Conservation (phyloP, 768 basidiomycete species). For the Boletus pseudopeckii region DNA sequence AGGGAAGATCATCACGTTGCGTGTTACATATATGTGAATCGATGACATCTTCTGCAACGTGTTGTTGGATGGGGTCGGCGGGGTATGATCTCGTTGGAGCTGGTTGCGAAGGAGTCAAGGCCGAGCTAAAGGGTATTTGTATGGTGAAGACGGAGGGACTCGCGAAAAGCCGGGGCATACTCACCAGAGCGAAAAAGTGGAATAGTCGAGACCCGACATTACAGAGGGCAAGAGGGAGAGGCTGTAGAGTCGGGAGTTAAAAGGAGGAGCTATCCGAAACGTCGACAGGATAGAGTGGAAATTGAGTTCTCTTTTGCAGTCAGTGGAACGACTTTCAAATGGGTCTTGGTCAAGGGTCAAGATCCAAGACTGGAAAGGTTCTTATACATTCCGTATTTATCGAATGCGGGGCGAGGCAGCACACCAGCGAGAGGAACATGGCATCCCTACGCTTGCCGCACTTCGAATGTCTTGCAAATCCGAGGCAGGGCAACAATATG, state of each 20-base stretch:
- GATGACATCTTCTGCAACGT: constrained; percentile 31
- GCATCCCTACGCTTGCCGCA: constrained; percentile 27
- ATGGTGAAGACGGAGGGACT: not conserved
- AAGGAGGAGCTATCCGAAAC: constrained; percentile 5
- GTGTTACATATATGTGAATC: constrained; percentile 21
- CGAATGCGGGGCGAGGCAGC: constrained; percentile 21
- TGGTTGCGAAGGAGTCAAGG: constrained; percentile 28
- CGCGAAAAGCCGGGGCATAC: not conserved
- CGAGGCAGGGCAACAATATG: constrained; percentile 32
- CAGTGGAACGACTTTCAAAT: constrained; percentile 20
- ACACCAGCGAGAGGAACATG: constrained; percentile 25
- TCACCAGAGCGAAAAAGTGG: constrained; percentile 27
- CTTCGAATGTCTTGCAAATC: constrained; percentile 30
- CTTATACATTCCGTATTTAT: constrained; percentile 27
- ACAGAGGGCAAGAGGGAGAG: not conserved
- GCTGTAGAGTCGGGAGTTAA: constrained; percentile 4
- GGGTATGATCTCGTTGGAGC: constrained; percentile 24
- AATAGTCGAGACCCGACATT: constrained; percentile 27
- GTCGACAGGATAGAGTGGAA: constrained; percentile 10
- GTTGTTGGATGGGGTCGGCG: constrained; percentile 25
- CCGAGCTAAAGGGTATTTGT: constrained; percentile 15
- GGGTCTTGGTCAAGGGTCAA: constrained; percentile 25
- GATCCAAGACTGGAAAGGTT: constrained; percentile 23
- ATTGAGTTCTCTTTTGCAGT: constrained; percentile 19
- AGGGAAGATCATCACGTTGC: constrained; percentile 34